A percentile compares a stretch with the other conserved stretches of the same genome.
phyloP scores from a whole-genome alignment of 352 stramenopile genomes.

The Phytopythium oedochilum region DNA sequence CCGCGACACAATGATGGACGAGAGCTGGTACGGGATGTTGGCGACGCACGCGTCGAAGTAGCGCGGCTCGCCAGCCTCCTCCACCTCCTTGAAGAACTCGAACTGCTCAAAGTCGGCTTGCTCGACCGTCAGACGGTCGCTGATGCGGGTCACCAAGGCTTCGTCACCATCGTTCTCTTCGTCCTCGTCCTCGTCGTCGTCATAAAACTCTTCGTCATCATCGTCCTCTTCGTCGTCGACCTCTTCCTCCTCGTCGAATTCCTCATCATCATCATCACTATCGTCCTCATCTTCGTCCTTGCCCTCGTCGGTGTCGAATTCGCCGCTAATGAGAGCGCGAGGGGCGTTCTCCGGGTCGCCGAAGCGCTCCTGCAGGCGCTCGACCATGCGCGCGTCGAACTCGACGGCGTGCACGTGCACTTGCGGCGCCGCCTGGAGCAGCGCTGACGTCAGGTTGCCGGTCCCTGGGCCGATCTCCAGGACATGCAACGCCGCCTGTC shows the following conservation, averaged over 20 bases:
- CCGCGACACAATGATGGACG: constrained; percentile 72
- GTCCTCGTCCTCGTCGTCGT: too few species aligned
- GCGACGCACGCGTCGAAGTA: constrained; percentile 71
- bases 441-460: constrained; percentile 79
- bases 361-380: constrained; percentile 63
- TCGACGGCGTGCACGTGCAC: constrained; percentile 69
- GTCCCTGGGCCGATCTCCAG: constrained; percentile 84
- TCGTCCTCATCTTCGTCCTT: neutral
- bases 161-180: too few species aligned
- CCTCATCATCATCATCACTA: neutral
- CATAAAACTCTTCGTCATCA: neutral
- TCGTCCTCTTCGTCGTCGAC: constrained; percentile 1
- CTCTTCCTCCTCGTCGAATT: neutral
- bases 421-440: constrained; percentile 40
- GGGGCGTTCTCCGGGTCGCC: constrained; percentile 5
- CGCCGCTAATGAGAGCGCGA: too few species aligned
- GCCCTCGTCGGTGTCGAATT: too few species aligned
- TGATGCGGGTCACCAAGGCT: neutral
- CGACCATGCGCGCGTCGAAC: constrained; percentile 74
- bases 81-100: constrained; percentile 10
- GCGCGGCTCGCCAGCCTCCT: neutral
- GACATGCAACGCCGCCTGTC: constrained; percentile 28
- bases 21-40: constrained; percentile 88
- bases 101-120: constrained; percentile 46
- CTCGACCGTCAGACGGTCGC: constrained; percentile 24